A percentile compares a stretch with the other conserved stretches of the same genome.
phyloP scores from a whole-genome alignment of 768 basidiomycete genomes.

The Pulveroboletus sp. region DNA sequence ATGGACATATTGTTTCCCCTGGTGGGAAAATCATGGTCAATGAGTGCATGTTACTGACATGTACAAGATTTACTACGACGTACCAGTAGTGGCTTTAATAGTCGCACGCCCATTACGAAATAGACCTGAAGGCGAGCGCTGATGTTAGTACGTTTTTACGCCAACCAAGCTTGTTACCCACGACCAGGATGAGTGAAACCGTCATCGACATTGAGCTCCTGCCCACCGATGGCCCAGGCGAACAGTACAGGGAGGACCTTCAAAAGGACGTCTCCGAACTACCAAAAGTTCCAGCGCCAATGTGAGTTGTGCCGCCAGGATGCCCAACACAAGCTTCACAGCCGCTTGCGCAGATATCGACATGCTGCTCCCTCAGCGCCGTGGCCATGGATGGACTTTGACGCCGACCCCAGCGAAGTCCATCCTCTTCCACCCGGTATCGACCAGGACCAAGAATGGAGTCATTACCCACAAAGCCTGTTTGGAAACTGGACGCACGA shows the following conservation, averaged over 20 bases:
- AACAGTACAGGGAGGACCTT: constrained; percentile 5
- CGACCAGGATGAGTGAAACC: constrained; percentile 12
- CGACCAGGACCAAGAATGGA: constrained; percentile 18
- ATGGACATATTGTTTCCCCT: constrained; percentile 82
- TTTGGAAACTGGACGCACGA: constrained; percentile 36
- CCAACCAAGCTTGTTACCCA: not conserved
- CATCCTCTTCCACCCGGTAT: constrained; percentile 14
- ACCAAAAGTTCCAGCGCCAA: constrained; percentile 25
- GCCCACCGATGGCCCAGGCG: not conserved
- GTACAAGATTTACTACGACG: too few relatives aligned
- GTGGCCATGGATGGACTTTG: constrained; percentile 43
- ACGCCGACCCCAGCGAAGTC: constrained; percentile 23
- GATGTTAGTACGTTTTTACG: not conserved
- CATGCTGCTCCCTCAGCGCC: constrained; percentile 41
- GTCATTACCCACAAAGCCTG: constrained; percentile 29
- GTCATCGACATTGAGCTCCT: constrained; percentile 9
- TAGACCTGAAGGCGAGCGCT: constrained; percentile 6
- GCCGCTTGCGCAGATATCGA: constrained; percentile 25
- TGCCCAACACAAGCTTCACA: not conserved
- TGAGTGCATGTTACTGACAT: constrained; percentile 41
- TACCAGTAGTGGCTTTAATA: too few relatives aligned
- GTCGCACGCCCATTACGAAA: constrained; percentile 10
- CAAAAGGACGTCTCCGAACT: constrained; percentile 12
- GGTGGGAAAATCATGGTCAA: constrained; percentile 78
- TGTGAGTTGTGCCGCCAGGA: constrained; percentile 13